Conservation (phyloP, 2,329 filamentous ascomycete species). For the Colletotrichum salicis region DNA sequence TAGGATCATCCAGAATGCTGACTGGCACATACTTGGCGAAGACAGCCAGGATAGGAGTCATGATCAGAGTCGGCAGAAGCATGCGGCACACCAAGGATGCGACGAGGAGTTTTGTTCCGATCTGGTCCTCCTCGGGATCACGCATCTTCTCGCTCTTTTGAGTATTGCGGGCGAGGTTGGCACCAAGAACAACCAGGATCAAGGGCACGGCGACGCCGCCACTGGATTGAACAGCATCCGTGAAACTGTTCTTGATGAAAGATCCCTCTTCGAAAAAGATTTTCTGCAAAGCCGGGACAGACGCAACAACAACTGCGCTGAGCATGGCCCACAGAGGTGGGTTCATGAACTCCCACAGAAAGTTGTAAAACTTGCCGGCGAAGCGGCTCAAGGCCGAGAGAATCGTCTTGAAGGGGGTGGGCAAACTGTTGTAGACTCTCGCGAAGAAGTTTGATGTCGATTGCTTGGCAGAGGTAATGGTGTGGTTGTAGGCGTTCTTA, state of each 20-base stretch:
- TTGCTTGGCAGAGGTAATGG: conserved; percentile 39
- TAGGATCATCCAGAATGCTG: conserved; percentile 95
- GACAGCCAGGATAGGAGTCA: conserved; percentile 89
- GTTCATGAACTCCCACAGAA: conserved; percentile 96
- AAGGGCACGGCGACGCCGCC: conserved; percentile 93
- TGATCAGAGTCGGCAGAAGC: conserved; percentile 89
- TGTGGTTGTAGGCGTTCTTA: conserved; percentile 46
- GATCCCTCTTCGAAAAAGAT: conserved; percentile 90
- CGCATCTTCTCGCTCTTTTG: conserved; percentile 72
- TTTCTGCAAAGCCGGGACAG: conserved; percentile 81
- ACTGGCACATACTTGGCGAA: conserved; percentile 91
- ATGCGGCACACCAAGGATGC: conserved; percentile 90
- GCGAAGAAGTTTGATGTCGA: conserved; percentile 38
- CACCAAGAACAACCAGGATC: conserved; percentile 93
- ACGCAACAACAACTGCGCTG: conserved; percentile 88
- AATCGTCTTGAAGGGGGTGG: conserved; percentile 51
- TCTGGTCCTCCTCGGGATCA: conserved; percentile 76
- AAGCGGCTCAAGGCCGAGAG: conserved; percentile 46
- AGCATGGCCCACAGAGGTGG: conserved; percentile 98
- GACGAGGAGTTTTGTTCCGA: conserved; percentile 81
- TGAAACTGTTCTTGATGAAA: conserved; percentile 93
- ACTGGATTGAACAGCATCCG: conserved; percentile 84
- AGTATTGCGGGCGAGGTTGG: conserved; percentile 93
- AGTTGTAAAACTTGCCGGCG: conserved; percentile 63
- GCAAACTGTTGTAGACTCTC: conserved; percentile 51